Percentiles rank a stretch among this genome's conserved stretches.
Evolutionary conservation across 352 stramenopile species (phyloP).

Genomic region (Pythium dissotocum): DNA sequence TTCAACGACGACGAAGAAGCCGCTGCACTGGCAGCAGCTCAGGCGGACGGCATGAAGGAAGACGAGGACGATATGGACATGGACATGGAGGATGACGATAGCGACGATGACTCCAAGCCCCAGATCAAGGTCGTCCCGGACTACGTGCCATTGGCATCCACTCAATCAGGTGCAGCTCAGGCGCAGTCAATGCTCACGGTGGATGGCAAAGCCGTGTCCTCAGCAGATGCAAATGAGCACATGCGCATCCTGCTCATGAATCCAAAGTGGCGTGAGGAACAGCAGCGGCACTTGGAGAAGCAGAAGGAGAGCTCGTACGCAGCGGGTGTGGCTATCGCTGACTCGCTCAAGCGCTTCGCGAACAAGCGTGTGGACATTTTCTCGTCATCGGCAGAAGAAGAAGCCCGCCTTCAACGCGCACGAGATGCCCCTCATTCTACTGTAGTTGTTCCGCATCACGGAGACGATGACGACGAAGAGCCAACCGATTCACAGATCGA

Average conservation of each 20-base stretch:
- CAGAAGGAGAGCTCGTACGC: conserved; percentile 96
- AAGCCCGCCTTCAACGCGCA: conserved; percentile 54
- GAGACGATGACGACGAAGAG: conserved; percentile 36
- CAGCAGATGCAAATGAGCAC: conserved; percentile 94
- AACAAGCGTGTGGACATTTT: conserved; percentile 94
- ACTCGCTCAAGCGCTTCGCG: conserved; percentile 93
- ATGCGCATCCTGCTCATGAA: conserved; percentile 99
- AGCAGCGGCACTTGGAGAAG: conserved; percentile 94
- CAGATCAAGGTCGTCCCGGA: conserved; percentile 84
- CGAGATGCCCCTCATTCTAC: conserved; percentile 35
- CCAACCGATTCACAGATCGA: background rate
- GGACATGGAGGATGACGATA: conserved; percentile 82
- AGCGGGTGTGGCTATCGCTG: conserved; percentile 93
- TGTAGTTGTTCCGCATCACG: conserved; percentile 1
- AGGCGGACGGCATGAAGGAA: conserved; percentile 35
- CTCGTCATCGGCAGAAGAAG: conserved; percentile 85
- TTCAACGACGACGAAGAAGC: conserved; percentile 91
- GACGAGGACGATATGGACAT: conserved; percentile 91
- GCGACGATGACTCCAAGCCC: conserved; percentile 55
- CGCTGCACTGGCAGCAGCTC: conserved; percentile 29
- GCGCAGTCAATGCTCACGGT: conserved; percentile 61
- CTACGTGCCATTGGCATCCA: conserved; percentile 71
- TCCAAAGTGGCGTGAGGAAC: conserved; percentile 97
- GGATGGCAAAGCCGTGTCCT: conserved; percentile 88
- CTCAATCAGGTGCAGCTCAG: conserved; percentile 28